Percentiles rank a stretch among this genome's conserved stretches.
Conservation (phyloP, 2,329 filamentous ascomycete species). For the Neurospora crassa region DNA sequence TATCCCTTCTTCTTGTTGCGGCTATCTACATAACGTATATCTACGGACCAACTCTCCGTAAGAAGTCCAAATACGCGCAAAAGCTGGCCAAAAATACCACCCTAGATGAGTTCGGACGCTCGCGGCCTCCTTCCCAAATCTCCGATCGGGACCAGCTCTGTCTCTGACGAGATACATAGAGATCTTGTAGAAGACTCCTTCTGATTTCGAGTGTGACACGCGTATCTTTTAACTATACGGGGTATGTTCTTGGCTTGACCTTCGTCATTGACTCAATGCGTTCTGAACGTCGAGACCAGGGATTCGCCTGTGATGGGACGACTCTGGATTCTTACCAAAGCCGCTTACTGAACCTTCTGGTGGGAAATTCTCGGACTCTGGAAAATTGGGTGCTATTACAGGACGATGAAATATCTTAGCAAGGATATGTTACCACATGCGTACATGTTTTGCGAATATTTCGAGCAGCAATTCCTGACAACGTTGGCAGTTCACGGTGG, state of each 20-base stretch:
- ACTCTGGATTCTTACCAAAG: not conserved
- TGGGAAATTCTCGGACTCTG: no score
- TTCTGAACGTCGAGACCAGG: not conserved
- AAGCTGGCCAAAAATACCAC: constrained; percentile 34
- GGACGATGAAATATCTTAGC: not conserved
- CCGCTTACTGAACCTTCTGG: not conserved
- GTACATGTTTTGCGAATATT: not conserved
- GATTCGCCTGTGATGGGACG: not conserved
- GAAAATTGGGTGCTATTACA: not conserved
- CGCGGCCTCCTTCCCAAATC: not conserved
- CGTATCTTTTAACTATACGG: not conserved
- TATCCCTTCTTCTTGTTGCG: constrained; percentile 50
- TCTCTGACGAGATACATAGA: not conserved
- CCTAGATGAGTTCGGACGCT: constrained; percentile 3
- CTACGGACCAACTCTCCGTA: constrained; percentile 50
- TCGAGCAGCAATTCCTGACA: not conserved
- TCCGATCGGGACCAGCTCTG: not conserved
- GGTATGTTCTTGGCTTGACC: not conserved
- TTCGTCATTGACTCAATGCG: not conserved
- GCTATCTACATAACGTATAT: constrained; percentile 60
- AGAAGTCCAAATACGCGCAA: constrained; percentile 55
- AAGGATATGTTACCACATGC: not conserved
- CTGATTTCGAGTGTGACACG: not conserved
- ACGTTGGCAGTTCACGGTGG: not conserved
- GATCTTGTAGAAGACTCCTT: not conserved